A percentile compares a stretch with the other conserved stretches of the same genome.
Conservation (phyloP, 2,329 filamentous ascomycete genomes). For the Microdochium trichocladiopsis region DNA sequence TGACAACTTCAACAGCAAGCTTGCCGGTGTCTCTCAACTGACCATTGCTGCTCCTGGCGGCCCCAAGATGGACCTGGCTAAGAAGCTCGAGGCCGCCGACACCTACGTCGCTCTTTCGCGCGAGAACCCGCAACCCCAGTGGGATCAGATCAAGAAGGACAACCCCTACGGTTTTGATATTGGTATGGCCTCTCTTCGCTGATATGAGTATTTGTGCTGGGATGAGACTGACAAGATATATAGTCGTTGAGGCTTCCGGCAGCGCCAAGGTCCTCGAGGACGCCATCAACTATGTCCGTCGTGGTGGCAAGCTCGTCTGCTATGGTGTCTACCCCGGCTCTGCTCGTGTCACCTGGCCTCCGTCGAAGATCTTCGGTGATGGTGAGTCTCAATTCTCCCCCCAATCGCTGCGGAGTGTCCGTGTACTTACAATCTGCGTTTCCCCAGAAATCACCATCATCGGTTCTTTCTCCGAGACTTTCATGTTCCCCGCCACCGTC, state of each 20-base stretch:
- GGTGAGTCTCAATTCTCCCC: conserved; percentile 8
- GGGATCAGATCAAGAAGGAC: conserved; percentile 52
- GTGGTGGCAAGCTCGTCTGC: conserved; percentile 64
- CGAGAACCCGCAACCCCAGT: conserved; percentile 49
- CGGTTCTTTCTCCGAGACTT: conserved; percentile 67
- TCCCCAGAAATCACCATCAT: conserved; percentile 64
- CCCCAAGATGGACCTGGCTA: conserved; percentile 64
- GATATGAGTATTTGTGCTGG: neutral
- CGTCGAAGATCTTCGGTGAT: conserved; percentile 61
- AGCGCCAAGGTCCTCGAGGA: conserved; percentile 63
- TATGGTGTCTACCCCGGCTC: conserved; percentile 63
- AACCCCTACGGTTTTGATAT: conserved; percentile 71
- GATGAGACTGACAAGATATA: conserved; percentile 5
- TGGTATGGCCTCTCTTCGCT: conserved; percentile 24
- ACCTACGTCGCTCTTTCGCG: conserved; percentile 46
- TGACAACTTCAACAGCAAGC: conserved; percentile 14
- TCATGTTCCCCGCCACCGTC: conserved; percentile 56
- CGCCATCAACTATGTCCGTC: conserved; percentile 63
- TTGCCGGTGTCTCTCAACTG: conserved; percentile 63
- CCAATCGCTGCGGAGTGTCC: neutral
- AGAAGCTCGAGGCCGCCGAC: conserved; percentile 46
- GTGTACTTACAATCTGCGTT: conserved; percentile 10
- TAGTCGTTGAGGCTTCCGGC: conserved; percentile 62
- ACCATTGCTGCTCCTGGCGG: conserved; percentile 63
- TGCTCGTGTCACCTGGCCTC: conserved; percentile 59